phyloP scores from a whole-genome alignment of 2,329 filamentous ascomycete genomes.

The Microcyclospora pomicola region DNA sequence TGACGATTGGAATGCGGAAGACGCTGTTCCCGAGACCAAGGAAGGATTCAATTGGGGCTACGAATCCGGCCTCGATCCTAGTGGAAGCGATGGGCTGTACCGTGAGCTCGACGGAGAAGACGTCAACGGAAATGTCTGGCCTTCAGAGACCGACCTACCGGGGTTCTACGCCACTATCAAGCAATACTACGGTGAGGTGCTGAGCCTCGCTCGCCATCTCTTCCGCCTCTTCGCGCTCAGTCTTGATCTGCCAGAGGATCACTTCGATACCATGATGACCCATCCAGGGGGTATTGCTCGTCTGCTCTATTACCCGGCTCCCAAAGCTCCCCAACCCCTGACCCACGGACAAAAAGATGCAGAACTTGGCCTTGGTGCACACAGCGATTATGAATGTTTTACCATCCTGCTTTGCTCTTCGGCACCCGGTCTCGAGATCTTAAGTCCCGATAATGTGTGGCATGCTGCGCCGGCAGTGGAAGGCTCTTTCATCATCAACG shows the following conservation, averaged over 20 bases:
- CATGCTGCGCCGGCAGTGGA: constrained; percentile 31
- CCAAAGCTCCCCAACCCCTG: constrained; percentile 13
- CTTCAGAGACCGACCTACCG: constrained; percentile 25
- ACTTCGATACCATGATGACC: constrained; percentile 28
- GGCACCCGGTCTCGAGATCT: constrained; percentile 16
- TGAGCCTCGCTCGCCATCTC: constrained; percentile 27
- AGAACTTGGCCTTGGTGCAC: constrained; percentile 27
- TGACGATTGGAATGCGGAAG: constrained; percentile 14
- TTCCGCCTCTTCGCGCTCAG: constrained; percentile 29
- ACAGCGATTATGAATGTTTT: constrained; percentile 21
- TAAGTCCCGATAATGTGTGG: constrained; percentile 28
- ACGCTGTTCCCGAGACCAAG: constrained; percentile 24
- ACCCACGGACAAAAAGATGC: constrained; percentile 9
- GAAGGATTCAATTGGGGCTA: constrained; percentile 33
- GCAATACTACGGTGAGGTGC: constrained; percentile 26
- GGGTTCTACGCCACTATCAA: constrained; percentile 25
- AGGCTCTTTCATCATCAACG: constrained; percentile 33
- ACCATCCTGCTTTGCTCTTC: constrained; percentile 17
- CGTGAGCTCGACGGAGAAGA: constrained; percentile 26
- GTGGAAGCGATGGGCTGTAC: constrained; percentile 29
- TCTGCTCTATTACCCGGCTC: constrained; percentile 27
- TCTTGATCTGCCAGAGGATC: constrained; percentile 23
- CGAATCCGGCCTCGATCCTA: constrained; percentile 26
- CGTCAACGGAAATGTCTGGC: constrained; percentile 27
- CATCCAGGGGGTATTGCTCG: constrained; percentile 27